phyloP scores from a whole-genome alignment of 495 filamentous ascomycete genomes.

The Tirmania nivea region DNA sequence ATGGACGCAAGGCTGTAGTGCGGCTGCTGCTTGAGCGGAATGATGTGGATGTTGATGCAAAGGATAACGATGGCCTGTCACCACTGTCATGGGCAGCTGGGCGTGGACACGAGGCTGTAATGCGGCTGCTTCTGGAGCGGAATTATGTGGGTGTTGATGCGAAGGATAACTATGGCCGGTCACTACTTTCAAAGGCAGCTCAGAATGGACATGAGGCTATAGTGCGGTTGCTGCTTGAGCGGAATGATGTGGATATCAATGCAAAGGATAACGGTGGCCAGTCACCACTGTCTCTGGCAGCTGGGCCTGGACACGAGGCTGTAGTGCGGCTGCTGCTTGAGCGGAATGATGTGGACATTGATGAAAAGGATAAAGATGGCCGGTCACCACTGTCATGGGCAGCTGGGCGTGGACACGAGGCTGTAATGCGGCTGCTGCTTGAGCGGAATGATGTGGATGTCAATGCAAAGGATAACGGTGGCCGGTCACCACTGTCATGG shows the following conservation, averaged over 20 bases:
- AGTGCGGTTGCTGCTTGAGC: background rate
- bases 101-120: background rate
- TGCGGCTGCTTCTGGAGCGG: background rate
- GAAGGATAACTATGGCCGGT: background rate
- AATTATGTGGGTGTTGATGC: background rate
- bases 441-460: no score
- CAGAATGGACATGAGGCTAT: background rate
- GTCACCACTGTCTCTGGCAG: constrained; percentile 18
- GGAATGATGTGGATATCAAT: constrained; percentile 6
- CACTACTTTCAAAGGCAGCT: background rate
- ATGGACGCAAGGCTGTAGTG: constrained; percentile 13
- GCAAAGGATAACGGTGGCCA: constrained; percentile 1
- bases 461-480: background rate
- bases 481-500: constrained; percentile 15
- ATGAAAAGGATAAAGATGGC: constrained; percentile 9
- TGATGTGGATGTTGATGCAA: constrained; percentile 8
- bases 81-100: background rate
- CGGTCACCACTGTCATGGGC: constrained; percentile 18
- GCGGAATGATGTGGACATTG: constrained; percentile 3
- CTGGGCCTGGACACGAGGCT: constrained; percentile 10
- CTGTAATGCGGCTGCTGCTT: no score
- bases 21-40: constrained; percentile 10
- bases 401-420: no score
- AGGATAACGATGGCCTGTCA: constrained; percentile 1
- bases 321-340: constrained; percentile 15